phyloP scores from a whole-genome alignment of 116 monocot species.

The Dioscorea cayenensis region DNA sequence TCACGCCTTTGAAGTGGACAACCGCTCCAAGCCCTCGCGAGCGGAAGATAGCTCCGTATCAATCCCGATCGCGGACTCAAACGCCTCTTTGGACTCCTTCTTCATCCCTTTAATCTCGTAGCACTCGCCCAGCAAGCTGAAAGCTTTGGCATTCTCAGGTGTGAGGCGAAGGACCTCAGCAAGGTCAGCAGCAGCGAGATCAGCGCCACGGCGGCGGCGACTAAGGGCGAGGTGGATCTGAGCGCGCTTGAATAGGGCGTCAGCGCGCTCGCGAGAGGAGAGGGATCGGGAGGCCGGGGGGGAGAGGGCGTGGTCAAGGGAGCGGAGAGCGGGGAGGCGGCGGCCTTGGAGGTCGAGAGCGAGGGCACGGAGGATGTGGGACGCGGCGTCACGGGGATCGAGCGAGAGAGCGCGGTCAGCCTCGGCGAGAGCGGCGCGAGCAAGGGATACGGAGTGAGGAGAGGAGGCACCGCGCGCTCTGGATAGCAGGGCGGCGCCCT shows the following conservation, averaged over 20 bases:
- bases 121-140: conserved; percentile 62
- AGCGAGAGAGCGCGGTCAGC: conserved; percentile 62
- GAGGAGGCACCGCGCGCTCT: conserved; percentile 42
- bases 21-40: conserved; percentile 35
- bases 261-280: conserved; percentile 41
- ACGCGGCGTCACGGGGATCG: conserved; percentile 77
- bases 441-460: conserved; percentile 24
- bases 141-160: conserved; percentile 49
- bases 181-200: conserved; percentile 55
- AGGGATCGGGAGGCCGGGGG: conserved; percentile 45
- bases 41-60: conserved; percentile 30
- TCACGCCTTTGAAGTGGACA: conserved; percentile 6
- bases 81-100: conserved; percentile 44
- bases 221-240: conserved; percentile 53
- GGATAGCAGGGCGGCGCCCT: conserved; percentile 71
- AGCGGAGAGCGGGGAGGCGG: conserved; percentile 41
- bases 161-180: conserved; percentile 44
- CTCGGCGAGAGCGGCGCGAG: conserved; percentile 49
- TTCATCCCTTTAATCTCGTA: conserved; percentile 48
- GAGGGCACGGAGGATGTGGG: conserved; percentile 65
- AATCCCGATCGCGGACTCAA: conserved; percentile 31
- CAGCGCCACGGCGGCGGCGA: conserved; percentile 26
- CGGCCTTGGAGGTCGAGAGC: conserved; percentile 72
- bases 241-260: conserved; percentile 69
- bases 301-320: conserved; percentile 56